These are phyloP conservation scores for Calonectria pauciramosa DNA, from an alignment of 2,329 filamentous ascomycete species.

Conservation along the genomic window DNA sequence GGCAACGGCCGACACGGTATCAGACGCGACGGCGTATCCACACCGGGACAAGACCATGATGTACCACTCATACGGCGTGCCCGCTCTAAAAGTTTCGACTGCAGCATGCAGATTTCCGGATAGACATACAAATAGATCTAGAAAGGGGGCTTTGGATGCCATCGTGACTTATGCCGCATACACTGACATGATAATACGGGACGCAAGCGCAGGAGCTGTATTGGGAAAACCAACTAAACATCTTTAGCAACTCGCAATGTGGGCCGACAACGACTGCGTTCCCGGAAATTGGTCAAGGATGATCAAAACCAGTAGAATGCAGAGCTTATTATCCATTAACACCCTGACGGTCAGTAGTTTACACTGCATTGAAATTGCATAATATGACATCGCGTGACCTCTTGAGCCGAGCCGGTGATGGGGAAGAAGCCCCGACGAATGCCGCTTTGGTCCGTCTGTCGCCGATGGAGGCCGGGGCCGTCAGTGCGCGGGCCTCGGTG, in stretches of 20 bases:
- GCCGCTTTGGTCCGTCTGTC: slow-evolving; percentile 8
- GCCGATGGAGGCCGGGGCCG: slow-evolving; percentile 3
- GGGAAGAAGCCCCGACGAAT: slow-evolving; percentile 13
- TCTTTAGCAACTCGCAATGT: slow-evolving; percentile 57
- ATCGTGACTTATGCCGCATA: slow-evolving; percentile 74
- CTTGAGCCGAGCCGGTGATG: slow-evolving; percentile 14
- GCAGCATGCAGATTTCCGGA: slow-evolving; percentile 64
- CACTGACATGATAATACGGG: slow-evolving; percentile 66
- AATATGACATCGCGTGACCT: neutral
- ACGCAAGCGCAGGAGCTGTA: slow-evolving; percentile 57
- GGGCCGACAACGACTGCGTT: slow-evolving; percentile 39
- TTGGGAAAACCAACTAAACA: no score
- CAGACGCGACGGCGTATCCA: slow-evolving; percentile 71
- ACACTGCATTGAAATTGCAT: neutral
- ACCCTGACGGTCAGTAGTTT: neutral
- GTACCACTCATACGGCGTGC: slow-evolving; percentile 73
- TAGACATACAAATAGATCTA: slow-evolving; percentile 62
- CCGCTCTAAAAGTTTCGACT: slow-evolving; percentile 59
- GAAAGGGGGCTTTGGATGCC: slow-evolving; percentile 43
- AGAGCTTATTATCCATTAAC: neutral
- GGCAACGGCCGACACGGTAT: slow-evolving; percentile 68
- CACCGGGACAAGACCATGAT: slow-evolving; percentile 76
- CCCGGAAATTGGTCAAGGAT: neutral
- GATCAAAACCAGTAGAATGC: neutral
- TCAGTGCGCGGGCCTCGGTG: neutral